Evolutionary conservation across 1,139 yeast species (phyloP), one percentile per base, ranked within the genome.

Genomic region (Suhomyces ambrosiae): DNA sequence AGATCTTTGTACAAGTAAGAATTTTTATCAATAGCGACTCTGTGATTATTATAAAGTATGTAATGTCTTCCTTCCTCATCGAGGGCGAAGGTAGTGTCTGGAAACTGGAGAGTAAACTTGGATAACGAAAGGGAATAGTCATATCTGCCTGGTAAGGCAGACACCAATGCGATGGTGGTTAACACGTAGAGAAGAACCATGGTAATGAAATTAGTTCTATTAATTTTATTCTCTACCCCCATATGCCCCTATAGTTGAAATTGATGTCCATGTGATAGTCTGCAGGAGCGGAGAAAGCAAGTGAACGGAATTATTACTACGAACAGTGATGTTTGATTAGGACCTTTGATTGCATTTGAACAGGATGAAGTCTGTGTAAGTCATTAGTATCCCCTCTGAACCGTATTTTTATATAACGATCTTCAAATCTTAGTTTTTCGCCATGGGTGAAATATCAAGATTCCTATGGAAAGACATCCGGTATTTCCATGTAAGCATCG

Each of bases 1-100:
- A 38, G 32, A 14, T 38, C 42, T 17, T 31, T 28, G 23, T 38
- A 32, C 18, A 38, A 27, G 8, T 18, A 14, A 3, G 38, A 32
- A 29, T 38, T 21, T 17, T 16, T 29, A 11, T 38, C 42, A 12
- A 38, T 36, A 7, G 42, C 36, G 5, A 25, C 19, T 7, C 24
- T 24, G 32, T 28, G 22, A 18, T 28, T 31, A 9, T 32, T 13
- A 23, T 18, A 27, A 16, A 35, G 27, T 10, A 38, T 25, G 14
- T 24, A 38, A 24, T 38, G 42, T 11, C 37, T 30, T 7, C 42
- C 42, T 7, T 34, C 33, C 22, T 38, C 42, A 32, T 38, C 42
- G 10, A 38, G 27, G 7, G 32, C 29, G 23, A 38, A 38, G 22
- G 33, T 23, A 13, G 38, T 32, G 23, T 28, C 30, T 12, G 42